These are phyloP conservation scores for Taiozyma onychis DNA, from an alignment of 1,139 yeast genomes.

Conservation along the genomic window DNA sequence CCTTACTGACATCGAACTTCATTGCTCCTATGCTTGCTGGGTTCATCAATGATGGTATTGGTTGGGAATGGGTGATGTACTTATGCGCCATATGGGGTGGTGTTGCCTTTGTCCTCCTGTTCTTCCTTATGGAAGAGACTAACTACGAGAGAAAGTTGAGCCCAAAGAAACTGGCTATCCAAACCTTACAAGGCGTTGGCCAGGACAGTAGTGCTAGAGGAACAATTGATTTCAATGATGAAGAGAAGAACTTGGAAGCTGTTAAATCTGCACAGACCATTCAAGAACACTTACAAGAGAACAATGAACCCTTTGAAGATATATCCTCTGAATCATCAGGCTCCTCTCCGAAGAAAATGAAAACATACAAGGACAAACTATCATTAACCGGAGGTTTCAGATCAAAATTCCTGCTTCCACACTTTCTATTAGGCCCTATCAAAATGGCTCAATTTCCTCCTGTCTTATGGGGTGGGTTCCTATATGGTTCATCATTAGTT, in stretches of 20 bases:
- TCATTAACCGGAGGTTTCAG: conserved; percentile 31
- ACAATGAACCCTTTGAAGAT: conserved; percentile 17
- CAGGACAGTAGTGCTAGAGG: conserved; percentile 2
- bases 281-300: conserved; percentile 19
- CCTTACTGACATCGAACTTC: conserved; percentile 34
- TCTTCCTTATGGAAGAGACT: conserved; percentile 43
- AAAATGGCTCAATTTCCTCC: conserved; percentile 45
- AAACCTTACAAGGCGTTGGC: conserved; percentile 12
- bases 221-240: conserved; percentile 5
- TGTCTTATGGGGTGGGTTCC: conserved; percentile 54
- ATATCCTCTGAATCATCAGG: conserved; percentile 7
- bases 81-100: conserved; percentile 44
- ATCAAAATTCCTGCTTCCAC: conserved; percentile 27
- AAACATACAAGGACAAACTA: conserved; percentile 30
- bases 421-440: conserved; percentile 36
- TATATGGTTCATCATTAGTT: conserved; percentile 57
- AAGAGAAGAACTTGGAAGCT: conserved; percentile 13
- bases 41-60: conserved; percentile 38
- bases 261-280: conserved; percentile 19
- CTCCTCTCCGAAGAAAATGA: conserved; percentile 17
- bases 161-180: conserved; percentile 12
- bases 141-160: conserved; percentile 31
- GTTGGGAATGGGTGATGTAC: conserved; percentile 42
- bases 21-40: conserved; percentile 46
- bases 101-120: conserved; percentile 36